Evolutionary conservation across 495 filamentous ascomycete species (phyloP).

Genomic region (Podospora sp.): DNA sequence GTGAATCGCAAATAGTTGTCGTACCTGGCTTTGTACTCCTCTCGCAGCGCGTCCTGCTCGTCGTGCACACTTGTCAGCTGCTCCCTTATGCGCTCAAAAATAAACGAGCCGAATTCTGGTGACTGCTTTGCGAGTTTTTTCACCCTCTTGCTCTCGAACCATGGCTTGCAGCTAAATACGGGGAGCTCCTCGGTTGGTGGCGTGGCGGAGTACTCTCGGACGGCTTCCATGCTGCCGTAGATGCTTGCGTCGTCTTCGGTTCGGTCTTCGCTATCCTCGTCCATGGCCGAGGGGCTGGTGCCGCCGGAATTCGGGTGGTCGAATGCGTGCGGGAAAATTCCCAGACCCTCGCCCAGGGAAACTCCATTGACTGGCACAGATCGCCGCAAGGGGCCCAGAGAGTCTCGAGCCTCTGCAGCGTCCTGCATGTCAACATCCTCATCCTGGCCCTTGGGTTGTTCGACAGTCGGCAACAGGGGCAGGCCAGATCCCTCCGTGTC

Average conservation of each 20-base stretch:
- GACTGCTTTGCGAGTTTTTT: conserved; percentile 35
- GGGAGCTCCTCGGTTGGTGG: conserved; percentile 54
- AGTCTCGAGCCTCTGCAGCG: conserved; percentile 44
- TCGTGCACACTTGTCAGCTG: conserved; percentile 23
- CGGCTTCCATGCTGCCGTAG: conserved; percentile 53
- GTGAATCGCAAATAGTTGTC: conserved; percentile 54
- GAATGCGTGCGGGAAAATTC: conserved; percentile 22
- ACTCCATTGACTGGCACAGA: conserved; percentile 42
- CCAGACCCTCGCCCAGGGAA: conserved; percentile 9
- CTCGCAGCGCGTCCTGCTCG: conserved; percentile 36
- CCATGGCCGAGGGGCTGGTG: conserved; percentile 26
- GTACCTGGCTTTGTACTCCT: conserved; percentile 45
- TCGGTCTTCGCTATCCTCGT: conserved; percentile 53
- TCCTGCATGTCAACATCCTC: conserved; percentile 50
- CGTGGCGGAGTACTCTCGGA: conserved; percentile 50
- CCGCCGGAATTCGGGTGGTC: conserved; percentile 21
- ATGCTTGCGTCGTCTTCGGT: conserved; percentile 64
- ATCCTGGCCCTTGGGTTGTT: conserved; percentile 29
- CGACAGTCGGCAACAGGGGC: conserved; percentile 32
- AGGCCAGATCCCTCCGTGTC: conserved; percentile 39
- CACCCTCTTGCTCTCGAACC: conserved; percentile 45
- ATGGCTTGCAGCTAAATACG: conserved; percentile 43
- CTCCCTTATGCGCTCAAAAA: conserved; percentile 35
- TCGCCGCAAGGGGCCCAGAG: conserved; percentile 46
- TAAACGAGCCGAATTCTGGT: conserved; percentile 37